Conservation (phyloP, 495 filamentous ascomycete species). For the Penicillium parvum region DNA sequence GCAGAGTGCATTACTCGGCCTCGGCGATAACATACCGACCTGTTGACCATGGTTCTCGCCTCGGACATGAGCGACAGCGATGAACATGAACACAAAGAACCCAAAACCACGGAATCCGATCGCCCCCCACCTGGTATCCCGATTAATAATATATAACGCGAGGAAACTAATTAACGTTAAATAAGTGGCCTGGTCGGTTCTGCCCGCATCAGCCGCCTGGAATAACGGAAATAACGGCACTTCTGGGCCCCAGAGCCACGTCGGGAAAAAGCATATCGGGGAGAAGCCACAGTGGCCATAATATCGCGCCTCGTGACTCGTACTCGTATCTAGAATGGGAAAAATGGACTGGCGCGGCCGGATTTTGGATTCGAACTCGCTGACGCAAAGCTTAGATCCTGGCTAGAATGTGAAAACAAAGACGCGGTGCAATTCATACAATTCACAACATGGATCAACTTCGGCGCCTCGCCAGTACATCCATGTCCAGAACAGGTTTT, state of each 20-base stretch:
- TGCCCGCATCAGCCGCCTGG: conserved; percentile 17
- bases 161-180: no score
- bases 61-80: conserved; percentile 10
- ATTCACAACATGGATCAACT: background rate
- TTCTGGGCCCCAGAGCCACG: conserved; percentile 11
- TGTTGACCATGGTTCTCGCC: conserved; percentile 6
- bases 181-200: conserved; percentile 6
- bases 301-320: conserved; percentile 22
- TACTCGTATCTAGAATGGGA: conserved; percentile 27
- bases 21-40: background rate
- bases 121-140: background rate
- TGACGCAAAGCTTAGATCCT: conserved; percentile 19
- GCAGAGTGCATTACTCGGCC: background rate
- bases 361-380: conserved; percentile 18
- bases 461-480: no score
- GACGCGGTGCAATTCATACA: background rate
- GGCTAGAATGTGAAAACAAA: background rate
- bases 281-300: conserved; percentile 24
- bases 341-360: conserved; percentile 21
- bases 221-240: conserved; percentile 4
- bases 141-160: background rate
- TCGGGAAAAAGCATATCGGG: conserved; percentile 7
- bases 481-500: background rate
- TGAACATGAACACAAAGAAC: no score
- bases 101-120: conserved; percentile 14